Evolutionary conservation across 1,284 basidiomycete species (phyloP).

Genomic region (Agroathelia rolfsii): DNA sequence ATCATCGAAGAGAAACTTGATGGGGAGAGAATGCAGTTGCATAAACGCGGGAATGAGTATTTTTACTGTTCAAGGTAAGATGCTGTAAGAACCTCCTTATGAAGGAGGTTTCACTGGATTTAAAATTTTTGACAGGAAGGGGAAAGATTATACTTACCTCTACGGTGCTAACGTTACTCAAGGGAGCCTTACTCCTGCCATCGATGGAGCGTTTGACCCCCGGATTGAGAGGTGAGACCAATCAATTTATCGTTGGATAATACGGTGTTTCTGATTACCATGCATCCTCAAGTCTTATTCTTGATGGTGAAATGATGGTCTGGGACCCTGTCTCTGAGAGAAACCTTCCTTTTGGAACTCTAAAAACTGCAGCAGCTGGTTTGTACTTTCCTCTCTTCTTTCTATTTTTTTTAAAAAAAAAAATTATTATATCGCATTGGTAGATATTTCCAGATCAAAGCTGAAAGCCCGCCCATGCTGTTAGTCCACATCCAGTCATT

Average conservation of each 20-base stretch:
- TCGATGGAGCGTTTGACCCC: constrained; percentile 64
- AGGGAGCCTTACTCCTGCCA: constrained; percentile 81
- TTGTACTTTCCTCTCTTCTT: constrained; percentile 12
- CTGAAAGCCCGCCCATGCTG: constrained; percentile 80
- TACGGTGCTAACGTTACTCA: constrained; percentile 76
- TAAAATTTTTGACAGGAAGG: constrained; percentile 48
- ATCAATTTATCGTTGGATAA: neutral
- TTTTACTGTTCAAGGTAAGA: constrained; percentile 81
- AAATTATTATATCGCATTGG: neutral
- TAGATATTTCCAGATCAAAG: constrained; percentile 64
- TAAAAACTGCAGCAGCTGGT: constrained; percentile 87
- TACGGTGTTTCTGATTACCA: constrained; percentile 7
- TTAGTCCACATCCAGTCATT: constrained; percentile 28
- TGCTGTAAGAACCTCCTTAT: neutral
- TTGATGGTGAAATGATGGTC: constrained; percentile 96
- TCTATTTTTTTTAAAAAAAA: constrained; percentile 4
- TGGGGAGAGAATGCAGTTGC: constrained; percentile 89
- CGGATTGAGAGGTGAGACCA: constrained; percentile 68
- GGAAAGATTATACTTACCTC: constrained; percentile 87
- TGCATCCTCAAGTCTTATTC: constrained; percentile 54
- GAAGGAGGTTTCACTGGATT: constrained; percentile 5
- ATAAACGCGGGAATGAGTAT: constrained; percentile 82
- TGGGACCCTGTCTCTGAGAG: constrained; percentile 86
- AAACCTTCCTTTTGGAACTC: constrained; percentile 81
- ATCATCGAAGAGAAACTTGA: constrained; percentile 94